phyloP scores from a whole-genome alignment of 495 filamentous ascomycete species.

The Astrothelium macrocarpum region DNA sequence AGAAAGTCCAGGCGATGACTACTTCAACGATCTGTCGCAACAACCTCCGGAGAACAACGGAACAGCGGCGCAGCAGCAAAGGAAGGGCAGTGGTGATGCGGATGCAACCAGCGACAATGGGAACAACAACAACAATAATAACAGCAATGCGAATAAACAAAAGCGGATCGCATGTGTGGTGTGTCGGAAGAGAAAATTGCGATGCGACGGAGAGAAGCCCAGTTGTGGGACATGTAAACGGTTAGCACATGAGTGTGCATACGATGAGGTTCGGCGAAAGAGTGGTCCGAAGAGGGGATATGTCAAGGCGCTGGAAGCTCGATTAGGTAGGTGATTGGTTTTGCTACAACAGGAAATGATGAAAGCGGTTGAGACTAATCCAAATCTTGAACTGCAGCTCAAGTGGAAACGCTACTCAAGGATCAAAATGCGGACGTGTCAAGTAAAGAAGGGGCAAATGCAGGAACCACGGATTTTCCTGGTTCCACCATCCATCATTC shows the following conservation, averaged over 20 bases:
- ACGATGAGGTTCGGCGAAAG: slow-evolving; percentile 94
- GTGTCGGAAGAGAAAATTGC: slow-evolving; percentile 86
- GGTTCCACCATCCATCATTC: slow-evolving; percentile 4
- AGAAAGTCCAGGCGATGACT: slow-evolving; percentile 31
- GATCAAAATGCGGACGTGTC: slow-evolving; percentile 43
- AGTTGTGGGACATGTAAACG: slow-evolving; percentile 89
- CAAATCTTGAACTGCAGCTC: slow-evolving; percentile 28
- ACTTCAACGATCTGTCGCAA: slow-evolving; percentile 49
- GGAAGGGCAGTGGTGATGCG: slow-evolving; percentile 27
- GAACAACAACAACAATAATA: slow-evolving; percentile 40
- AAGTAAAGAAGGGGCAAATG: slow-evolving; percentile 5
- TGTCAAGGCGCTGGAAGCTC: slow-evolving; percentile 92
- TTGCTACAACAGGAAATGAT: not conserved
- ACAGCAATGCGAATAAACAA: slow-evolving; percentile 60
- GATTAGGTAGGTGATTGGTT: slow-evolving; percentile 58
- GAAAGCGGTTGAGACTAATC: slow-evolving; percentile 6
- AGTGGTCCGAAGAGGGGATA: slow-evolving; percentile 97
- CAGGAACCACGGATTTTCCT: slow-evolving; percentile 14
- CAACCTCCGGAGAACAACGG: slow-evolving; percentile 31
- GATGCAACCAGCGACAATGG: slow-evolving; percentile 13
- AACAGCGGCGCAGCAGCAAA: slow-evolving; percentile 24
- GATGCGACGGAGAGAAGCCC: slow-evolving; percentile 66
- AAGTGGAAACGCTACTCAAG: slow-evolving; percentile 88
- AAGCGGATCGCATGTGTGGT: slow-evolving; percentile 97
- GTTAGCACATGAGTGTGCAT: slow-evolving; percentile 82